These are phyloP conservation scores for Musa balbisiana DNA, from an alignment of 202 grass and related monocot species.

Conservation along the genomic window DNA sequence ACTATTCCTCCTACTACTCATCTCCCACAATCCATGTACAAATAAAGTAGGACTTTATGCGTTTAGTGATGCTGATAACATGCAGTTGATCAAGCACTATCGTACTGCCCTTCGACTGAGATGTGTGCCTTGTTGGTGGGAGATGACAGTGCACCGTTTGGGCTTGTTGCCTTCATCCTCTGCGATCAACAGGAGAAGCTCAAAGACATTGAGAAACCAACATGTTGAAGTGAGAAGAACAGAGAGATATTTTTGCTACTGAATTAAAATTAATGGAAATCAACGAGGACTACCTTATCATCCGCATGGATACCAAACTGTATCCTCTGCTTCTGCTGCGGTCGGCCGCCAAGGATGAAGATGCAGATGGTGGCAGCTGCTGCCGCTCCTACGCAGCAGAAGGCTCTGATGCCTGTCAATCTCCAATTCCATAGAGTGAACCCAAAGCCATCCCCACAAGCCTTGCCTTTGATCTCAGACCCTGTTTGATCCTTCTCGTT, in stretches of 20 bases:
- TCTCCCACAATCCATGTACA: no score
- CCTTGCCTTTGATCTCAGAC: not conserved
- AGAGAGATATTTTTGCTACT: no score
- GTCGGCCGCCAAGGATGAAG: slow-evolving; percentile 39
- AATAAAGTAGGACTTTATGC: no score
- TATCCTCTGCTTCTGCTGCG: slow-evolving; percentile 31
- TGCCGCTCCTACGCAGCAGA: slow-evolving; percentile 65
- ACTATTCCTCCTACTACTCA: no score
- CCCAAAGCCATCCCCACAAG: slow-evolving; percentile 22
- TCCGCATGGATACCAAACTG: slow-evolving; percentile 34
- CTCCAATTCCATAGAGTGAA: slow-evolving; percentile 34
- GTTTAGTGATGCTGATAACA: no score
- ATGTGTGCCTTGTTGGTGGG: slow-evolving; percentile 35
- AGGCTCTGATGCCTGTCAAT: slow-evolving; percentile 38
- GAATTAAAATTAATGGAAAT: not conserved
- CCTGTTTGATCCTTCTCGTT: not conserved
- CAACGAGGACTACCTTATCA: slow-evolving; percentile 31
- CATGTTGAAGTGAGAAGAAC: not conserved
- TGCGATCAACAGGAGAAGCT: slow-evolving; percentile 17
- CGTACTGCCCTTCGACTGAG: slow-evolving; percentile 47
- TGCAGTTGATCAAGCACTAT: slow-evolving; percentile 22
- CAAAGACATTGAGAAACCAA: not conserved
- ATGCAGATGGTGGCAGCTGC: slow-evolving; percentile 49
- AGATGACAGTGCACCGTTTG: slow-evolving; percentile 52
- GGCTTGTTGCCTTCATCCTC: slow-evolving; percentile 36